Base-by-base conservation (phyloP, 768 basidiomycete genomes). In the Coprinopsis cinerea region DNA sequence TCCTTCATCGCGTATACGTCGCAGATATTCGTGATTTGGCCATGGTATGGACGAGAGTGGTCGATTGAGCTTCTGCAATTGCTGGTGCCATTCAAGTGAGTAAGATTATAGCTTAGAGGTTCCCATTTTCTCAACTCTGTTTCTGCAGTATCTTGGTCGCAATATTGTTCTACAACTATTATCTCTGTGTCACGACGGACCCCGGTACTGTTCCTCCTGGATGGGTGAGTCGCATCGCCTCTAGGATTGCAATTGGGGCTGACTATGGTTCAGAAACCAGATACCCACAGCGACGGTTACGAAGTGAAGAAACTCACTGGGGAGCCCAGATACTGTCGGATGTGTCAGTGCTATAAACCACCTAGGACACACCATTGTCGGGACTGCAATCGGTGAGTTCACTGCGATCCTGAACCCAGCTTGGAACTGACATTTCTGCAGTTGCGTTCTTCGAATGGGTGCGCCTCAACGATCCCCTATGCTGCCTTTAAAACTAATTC, bases 331-430 rank as follows among this genome's bases (percentile, higher is more conserved):
- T 91, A 80, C 61, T 99, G 96, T 66, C 78, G 91, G 48, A 84
- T 80, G 53, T 99, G 96, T 66, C 74, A 84, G 53, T 76, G 73
- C 51, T 91, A 84, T 65, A 97, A 94, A 60, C 90, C 91, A 26
- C 88, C 90, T 18, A 72, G 92, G 51, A 79, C 94, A 0, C 96
- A 99, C 67, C 96, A 99, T 58, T 99, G 96, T 65, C 78, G 83
- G 51, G 77, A 84, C 53, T 99, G 96, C 64, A 83, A 83, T 62
- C 78, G 79, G 81, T 92, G 63, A 54, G 82, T 69, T 43, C 25
- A 2, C 53, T 49, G 27, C 44, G 35, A 17, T 15, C 39, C 24
- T 17, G 10, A 11, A 18, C 7, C 17, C 11, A 6, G 36, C 17
- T 6, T 39, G 11, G 10, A 10, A 20, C 52, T 57, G 24, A 62